Evolutionary conservation across 139 green algal genomes (phyloP).

Genomic region (Klebsormidium nitens): DNA sequence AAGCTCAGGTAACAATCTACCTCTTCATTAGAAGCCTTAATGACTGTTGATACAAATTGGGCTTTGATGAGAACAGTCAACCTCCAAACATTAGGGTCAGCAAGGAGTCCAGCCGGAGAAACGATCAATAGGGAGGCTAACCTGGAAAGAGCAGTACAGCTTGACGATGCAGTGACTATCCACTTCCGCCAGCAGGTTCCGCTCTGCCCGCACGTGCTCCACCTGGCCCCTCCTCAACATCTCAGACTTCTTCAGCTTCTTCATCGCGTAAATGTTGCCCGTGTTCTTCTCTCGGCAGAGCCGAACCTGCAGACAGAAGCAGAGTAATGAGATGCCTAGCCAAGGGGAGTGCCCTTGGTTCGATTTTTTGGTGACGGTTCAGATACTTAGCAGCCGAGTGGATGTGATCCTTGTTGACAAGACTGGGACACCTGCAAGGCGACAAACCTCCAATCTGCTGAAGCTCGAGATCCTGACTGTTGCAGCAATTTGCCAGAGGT

Average conservation of each 20-base stretch:
- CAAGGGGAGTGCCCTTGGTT: too few species aligned
- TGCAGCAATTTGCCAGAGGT: too few species aligned
- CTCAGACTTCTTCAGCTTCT: constrained; percentile 93
- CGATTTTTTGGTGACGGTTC: too few species aligned
- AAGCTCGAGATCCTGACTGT: too few species aligned
- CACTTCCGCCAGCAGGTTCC: constrained; percentile 90
- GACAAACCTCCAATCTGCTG: too few species aligned
- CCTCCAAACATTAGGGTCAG: neutral
- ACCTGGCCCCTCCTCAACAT: constrained; percentile 92
- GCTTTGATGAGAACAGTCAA: too few species aligned
- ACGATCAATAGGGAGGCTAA: neutral
- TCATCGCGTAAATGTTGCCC: constrained; percentile 89
- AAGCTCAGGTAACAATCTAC: too few species aligned
- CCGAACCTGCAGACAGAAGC: constrained; percentile 64
- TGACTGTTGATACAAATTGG: neutral
- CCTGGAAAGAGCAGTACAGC: constrained; percentile 91
- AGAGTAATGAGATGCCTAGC: too few species aligned
- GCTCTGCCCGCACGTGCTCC: constrained; percentile 76
- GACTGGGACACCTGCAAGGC: too few species aligned
- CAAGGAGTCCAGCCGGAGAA: neutral
- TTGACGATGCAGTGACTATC: constrained; percentile 82
- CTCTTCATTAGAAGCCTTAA: neutral
- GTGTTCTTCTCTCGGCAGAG: constrained; percentile 73
- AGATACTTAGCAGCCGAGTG: too few species aligned
- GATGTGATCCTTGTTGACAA: too few species aligned